Evolutionary conservation across 1,284 basidiomycete species (phyloP).

Genomic region (Coniferiporia weirii): DNA sequence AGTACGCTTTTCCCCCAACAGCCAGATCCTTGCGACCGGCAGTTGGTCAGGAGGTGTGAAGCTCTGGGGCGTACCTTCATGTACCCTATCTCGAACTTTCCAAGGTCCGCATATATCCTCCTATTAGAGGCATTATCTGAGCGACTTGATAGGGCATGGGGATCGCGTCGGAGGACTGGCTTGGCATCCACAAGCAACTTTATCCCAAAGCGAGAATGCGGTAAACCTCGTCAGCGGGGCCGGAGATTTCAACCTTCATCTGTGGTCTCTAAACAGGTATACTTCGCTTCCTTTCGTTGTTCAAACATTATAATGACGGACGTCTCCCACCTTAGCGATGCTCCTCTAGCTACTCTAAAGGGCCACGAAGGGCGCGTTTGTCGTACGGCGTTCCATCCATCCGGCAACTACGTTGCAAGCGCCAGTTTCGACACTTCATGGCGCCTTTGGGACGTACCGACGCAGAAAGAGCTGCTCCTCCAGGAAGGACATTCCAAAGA

Average conservation of each 20-base stretch:
- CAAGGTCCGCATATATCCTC: slow-evolving; percentile 43
- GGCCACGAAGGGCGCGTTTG: slow-evolving; percentile 92
- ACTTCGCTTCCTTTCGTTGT: slow-evolving; percentile 18
- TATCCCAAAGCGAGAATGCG: slow-evolving; percentile 61
- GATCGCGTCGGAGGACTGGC: slow-evolving; percentile 94
- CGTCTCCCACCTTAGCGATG: slow-evolving; percentile 45
- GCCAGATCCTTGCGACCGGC: slow-evolving; percentile 82
- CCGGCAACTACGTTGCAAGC: slow-evolving; percentile 87
- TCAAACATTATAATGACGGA: background rate
- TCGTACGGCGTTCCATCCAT: slow-evolving; percentile 93
- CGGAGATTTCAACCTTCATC: slow-evolving; percentile 78
- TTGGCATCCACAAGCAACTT: slow-evolving; percentile 94
- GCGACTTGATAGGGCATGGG: slow-evolving; percentile 56
- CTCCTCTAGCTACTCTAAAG: slow-evolving; percentile 74
- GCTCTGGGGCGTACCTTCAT: slow-evolving; percentile 91
- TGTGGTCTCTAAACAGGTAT: slow-evolving; percentile 87
- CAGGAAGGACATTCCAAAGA: slow-evolving; percentile 99
- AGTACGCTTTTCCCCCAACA: slow-evolving; percentile 93
- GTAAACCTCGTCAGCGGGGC: slow-evolving; percentile 92
- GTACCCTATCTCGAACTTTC: slow-evolving; percentile 69
- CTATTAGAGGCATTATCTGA: background rate
- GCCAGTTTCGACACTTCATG: slow-evolving; percentile 99
- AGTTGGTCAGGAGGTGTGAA: slow-evolving; percentile 96
- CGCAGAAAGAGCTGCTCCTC: slow-evolving; percentile 74
- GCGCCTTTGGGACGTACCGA: slow-evolving; percentile 92